Base-by-base conservation (phyloP, 352 stramenopile genomes). In the Globisporangium carolinianum region DNA sequence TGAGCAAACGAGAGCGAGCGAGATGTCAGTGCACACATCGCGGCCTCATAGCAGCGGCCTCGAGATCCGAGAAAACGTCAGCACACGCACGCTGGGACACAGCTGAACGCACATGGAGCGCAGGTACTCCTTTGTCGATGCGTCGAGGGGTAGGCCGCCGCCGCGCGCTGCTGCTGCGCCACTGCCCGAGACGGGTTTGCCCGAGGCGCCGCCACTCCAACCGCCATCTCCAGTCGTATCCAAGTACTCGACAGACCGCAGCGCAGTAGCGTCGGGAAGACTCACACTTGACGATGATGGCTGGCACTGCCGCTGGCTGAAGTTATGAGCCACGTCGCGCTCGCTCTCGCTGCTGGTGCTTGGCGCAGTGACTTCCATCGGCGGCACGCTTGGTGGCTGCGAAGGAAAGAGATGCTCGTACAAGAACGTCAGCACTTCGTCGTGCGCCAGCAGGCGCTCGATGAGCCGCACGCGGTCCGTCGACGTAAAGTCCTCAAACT, bases 341-440 rank as follows among this genome's bases (percentile, higher is more conserved):
- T 57, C 50, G 41, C 58, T 18, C 56, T 53, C 57, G 67, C 53
- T 47, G 14, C 42, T 47, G 12, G 1, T 35, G 5, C 14, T 6
- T 10, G 45, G 14, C 15, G 45, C 6, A 32, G 45, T 32, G 1
- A 6, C 14, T 15, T 6, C 5, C 5, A 10, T 17, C 58, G 24
- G 38, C 47, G 7, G 60, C 46, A 46, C 39, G 50, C 55, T 17
- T 15, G 62, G 42, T 6, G 58, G 53, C 11, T 72, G 66, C 1
- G 75, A 65, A 9, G 79, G 80, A 52, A 95, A 93, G n/a, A 93
- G 47, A 4, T 90, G 74, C 39, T 72, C 77, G 51, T 94, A 89
- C 39, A 95, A 50, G 39, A 89, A 73, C 0, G 72, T 76, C 15
- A 95, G 62, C 42, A 94, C 83, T 67, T 92, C 76, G 45, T 94